Conservation (phyloP, 139 green algal species). For the Astrephomene gubernaculifera region DNA sequence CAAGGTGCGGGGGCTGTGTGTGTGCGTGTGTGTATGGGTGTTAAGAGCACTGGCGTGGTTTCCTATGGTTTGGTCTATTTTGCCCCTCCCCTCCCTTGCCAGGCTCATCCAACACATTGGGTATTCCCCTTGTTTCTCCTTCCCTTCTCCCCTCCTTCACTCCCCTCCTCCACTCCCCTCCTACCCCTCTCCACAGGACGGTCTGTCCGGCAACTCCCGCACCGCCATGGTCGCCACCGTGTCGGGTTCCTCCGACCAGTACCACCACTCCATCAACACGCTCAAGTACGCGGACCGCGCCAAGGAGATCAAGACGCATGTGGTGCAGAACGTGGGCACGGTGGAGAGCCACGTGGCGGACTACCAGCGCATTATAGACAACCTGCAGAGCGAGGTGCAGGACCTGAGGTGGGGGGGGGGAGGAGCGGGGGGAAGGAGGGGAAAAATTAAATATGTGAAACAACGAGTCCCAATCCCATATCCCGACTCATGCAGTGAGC, state of each 20-base stretch:
- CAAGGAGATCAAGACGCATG: constrained; percentile 95
- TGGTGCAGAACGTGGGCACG: constrained; percentile 81
- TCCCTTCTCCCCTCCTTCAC: background rate
- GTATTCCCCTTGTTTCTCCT: too few species aligned
- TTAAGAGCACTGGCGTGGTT: background rate
- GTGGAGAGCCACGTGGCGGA: constrained; percentile 86
- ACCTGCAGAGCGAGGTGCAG: constrained; percentile 74
- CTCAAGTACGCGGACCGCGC: constrained; percentile 77
- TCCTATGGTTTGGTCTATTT: background rate
- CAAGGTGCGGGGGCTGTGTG: constrained; percentile 31
- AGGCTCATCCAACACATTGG: too few species aligned
- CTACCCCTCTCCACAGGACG: constrained; percentile 65
- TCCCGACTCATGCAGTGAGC: too few species aligned
- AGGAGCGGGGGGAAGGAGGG: constrained; percentile 18
- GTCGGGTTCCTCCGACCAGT: constrained; percentile 71
- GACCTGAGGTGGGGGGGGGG: constrained; percentile 51
- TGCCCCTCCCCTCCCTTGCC: background rate
- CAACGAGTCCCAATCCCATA: too few species aligned
- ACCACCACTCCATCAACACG: constrained; percentile 84
- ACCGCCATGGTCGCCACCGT: constrained; percentile 93
- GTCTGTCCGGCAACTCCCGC: constrained; percentile 84
- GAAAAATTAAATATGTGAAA: too few species aligned
- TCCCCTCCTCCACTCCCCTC: background rate
- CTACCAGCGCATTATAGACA: constrained; percentile 89
- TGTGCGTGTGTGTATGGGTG: constrained; percentile 34